phyloP scores from a whole-genome alignment of 352 stramenopile genomes.

The Phytophthora uliginosa region DNA sequence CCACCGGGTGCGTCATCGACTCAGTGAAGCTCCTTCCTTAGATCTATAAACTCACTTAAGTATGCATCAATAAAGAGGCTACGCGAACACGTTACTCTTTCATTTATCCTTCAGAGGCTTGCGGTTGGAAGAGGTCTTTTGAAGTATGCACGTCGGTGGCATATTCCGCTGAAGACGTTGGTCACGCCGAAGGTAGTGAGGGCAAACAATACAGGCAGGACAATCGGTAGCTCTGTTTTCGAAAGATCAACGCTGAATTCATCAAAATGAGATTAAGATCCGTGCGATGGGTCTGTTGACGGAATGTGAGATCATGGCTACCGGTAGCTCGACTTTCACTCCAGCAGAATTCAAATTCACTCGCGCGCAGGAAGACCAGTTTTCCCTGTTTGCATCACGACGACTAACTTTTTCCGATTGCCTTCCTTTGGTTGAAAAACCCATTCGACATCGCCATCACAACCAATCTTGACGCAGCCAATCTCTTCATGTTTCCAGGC shows the following conservation, averaged over 20 bases:
- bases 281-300: neutral
- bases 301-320: neutral
- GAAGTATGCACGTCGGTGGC: too few relatives aligned
- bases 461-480: neutral
- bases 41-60: neutral
- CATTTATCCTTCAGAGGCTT: too few relatives aligned
- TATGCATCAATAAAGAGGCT: neutral
- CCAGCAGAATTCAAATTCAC: neutral
- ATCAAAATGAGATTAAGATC: neutral
- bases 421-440: neutral
- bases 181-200: too few relatives aligned
- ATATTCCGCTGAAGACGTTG: too few relatives aligned
- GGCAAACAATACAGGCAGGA: too few relatives aligned
- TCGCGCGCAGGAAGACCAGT: neutral
- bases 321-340: neutral
- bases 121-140: too few relatives aligned
- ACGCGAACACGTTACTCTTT: too few relatives aligned
- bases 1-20: conserved; percentile 1
- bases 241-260: too few relatives aligned
- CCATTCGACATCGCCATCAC: neutral
- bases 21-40: neutral
- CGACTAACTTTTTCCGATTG: neutral
- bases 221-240: too few relatives aligned
- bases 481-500: neutral
- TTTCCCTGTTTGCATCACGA: neutral